A percentile compares a stretch with the other conserved stretches of the same genome.
phyloP scores from a whole-genome alignment of 768 basidiomycete genomes.

The Tricholoma furcatifolium region DNA sequence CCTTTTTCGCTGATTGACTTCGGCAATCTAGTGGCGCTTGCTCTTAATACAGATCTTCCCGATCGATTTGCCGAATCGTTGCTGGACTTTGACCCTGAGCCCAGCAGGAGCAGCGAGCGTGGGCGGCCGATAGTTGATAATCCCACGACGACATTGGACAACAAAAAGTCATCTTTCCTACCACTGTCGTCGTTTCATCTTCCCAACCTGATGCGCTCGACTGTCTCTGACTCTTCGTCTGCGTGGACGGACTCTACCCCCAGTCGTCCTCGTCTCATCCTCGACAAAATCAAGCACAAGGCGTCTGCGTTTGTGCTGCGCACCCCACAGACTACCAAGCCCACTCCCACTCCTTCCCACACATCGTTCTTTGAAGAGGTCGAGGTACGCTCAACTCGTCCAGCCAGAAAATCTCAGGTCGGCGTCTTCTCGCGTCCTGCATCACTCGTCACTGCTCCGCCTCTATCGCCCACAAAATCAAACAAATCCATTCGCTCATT shows the following conservation, averaged over 20 bases:
- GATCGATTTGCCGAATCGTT: conserved; percentile 20
- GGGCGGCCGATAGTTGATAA: no score
- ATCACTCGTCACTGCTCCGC: conserved; percentile 14
- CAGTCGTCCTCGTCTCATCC: conserved; percentile 15
- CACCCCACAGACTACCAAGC: conserved; percentile 4
- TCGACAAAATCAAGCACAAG: conserved; percentile 19
- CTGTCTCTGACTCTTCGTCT: background rate
- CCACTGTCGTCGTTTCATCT: background rate
- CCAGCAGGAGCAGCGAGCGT: background rate
- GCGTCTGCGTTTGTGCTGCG: conserved; percentile 18
- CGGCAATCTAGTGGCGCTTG: conserved; percentile 20
- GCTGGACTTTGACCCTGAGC: conserved; percentile 17
- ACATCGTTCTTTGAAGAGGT: conserved; percentile 10
- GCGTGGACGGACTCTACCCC: conserved; percentile 4
- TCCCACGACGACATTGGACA: no score
- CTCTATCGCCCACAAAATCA: conserved; percentile 6
- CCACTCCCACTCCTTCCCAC: conserved; percentile 10
- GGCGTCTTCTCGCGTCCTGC: conserved; percentile 17
- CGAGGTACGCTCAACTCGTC: conserved; percentile 15
- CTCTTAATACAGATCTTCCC: conserved; percentile 11
- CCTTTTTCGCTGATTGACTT: conserved; percentile 21
- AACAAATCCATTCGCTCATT: conserved; percentile 3
- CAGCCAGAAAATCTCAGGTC: background rate
- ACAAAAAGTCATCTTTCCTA: background rate
- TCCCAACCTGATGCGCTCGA: background rate